Evolutionary conservation across 768 basidiomycete species (phyloP), one percentile per base, ranked within the genome.

Genomic region (Leccinum imitatum): DNA sequence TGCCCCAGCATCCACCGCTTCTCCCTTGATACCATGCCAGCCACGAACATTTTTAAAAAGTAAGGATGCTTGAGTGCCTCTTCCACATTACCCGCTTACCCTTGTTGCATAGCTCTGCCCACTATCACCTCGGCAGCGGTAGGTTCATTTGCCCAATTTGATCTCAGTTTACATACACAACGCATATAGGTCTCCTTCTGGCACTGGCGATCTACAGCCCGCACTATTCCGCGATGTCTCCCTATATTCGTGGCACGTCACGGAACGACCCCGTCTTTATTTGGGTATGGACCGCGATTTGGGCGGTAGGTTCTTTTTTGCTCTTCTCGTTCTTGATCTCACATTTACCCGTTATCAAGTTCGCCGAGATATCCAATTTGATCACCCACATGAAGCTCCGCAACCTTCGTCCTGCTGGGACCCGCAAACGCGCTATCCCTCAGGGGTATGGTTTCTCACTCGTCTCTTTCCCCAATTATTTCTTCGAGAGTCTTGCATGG

Each of bases 11-110:
- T 99, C 2, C 97, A 99, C 72, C 90, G 92, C 11, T 98, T 98
- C 81, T 98, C 95, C 31, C 86, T 94, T 75, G 90, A 87, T 2
- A 97, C 96, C 0, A 96, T 98, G 91, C 97, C 96, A 2, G 75
- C 88, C 59, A 68, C 70, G 60, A 91, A 93, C 70, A 83, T 98
- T 37, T 87, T 96, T 79, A 90, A 88, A 73, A 99, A 99, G 96
- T 97, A 57, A 30, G 83, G 65, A n/a, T 10, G 14, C 56, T 17
- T 3, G 10, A 15, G 37, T 35, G 6, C 23, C 8, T 23, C 11
- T 31, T 35, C 31, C 8, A 50, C 17, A 46, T 13, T 17, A 15
- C 46, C 33, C 39, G n/a, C 53, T 68, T 5, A 66, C 31, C 21
- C 15, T 21, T 6, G 35, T 47, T 44, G 37, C 44, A 8, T 65